A percentile compares a stretch with the other conserved stretches of the same genome.
These are phyloP conservation scores for Globisporangium recalcitrans DNA, from an alignment of 352 stramenopile genomes.

Conservation along the genomic window DNA sequence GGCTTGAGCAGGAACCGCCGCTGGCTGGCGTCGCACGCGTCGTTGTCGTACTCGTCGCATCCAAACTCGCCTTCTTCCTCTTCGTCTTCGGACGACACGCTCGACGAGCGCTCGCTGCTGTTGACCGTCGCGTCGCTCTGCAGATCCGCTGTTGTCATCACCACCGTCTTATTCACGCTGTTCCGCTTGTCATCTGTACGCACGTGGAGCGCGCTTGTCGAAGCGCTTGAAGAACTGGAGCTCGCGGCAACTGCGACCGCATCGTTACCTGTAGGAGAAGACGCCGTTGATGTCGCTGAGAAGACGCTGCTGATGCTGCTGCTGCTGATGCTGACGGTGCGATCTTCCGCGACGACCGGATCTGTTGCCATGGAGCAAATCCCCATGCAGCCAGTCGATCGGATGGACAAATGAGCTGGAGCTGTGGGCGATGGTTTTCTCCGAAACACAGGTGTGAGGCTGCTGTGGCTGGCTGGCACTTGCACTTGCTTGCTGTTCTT, in stretches of 20 bases:
- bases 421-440: neutral
- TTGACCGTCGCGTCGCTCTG: slow-evolving; percentile 13
- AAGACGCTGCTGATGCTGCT: neutral
- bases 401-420: neutral
- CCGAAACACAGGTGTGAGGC: too few relatives aligned
- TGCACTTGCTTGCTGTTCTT: neutral
- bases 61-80: slow-evolving; percentile 6
- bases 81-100: slow-evolving; percentile 6
- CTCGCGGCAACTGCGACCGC: neutral
- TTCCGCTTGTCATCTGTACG: too few relatives aligned
- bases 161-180: neutral
- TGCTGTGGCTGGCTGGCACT: too few relatives aligned
- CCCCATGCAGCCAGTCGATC: slow-evolving; percentile 8
- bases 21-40: neutral
- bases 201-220: neutral
- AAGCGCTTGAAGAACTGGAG: neutral
- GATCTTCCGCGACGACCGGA: slow-evolving; percentile 7
- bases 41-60: slow-evolving; percentile 13
- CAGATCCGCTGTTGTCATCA: neutral
- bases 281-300: neutral
- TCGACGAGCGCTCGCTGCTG: slow-evolving; percentile 18
- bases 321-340: slow-evolving; percentile 1
- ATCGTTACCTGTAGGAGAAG: neutral
- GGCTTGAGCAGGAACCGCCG: slow-evolving; percentile 55
- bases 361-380: slow-evolving; percentile 9